Base-by-base conservation (phyloP, 164 flowering plant genomes). In the Amborella trichopoda region DNA sequence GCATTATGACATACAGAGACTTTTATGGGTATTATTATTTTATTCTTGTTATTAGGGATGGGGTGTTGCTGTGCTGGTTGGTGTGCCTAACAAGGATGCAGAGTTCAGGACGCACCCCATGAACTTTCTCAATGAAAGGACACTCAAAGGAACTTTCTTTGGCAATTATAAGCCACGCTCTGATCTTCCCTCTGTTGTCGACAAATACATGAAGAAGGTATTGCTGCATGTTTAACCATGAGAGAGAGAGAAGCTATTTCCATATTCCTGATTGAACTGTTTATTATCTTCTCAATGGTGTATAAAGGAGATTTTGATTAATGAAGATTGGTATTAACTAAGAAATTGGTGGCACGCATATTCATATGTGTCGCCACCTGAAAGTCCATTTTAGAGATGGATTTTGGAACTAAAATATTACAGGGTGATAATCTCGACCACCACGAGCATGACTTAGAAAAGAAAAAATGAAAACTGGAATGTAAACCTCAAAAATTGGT, bases 121-220 rank as follows among this genome's bases (percentile, higher is more conserved):
- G 66, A 78, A 80, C 26, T 0, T 83, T 3, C 50, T 83, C 53
- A 74, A 67, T 38, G 94, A 73, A 49, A 83, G 67, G 65, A 83
- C 81, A 21, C 83, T 81, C 26, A 74, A 66, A 54, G 86, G 83
- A 11, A 80, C 89, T 21, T 78, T 78, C 63, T 83, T 76, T 28
- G 86, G 86, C 2, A 80, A 78, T 63, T 76, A 69, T 64, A 83
- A 75, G 52, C 80, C 86, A 0, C 66, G 71, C 8, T 26, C 82
- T 2, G 89, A 78, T 52, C 59, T 83, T 54, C 83, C 94, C 10
- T 45, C 61, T 0, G 78, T 78, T 1, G 89, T 83, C 2, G 86
- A 83, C 16, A 66, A 63, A 42, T 78, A 76, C 70, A 72, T 83
- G 89, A 81, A 67, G 49, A 83, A 83, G 77, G 87, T 82, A 49